Percentiles rank a stretch among this genome's conserved stretches.
phyloP scores from a whole-genome alignment of 164 flowering plant genomes.

The Hamamelis virginiana region DNA sequence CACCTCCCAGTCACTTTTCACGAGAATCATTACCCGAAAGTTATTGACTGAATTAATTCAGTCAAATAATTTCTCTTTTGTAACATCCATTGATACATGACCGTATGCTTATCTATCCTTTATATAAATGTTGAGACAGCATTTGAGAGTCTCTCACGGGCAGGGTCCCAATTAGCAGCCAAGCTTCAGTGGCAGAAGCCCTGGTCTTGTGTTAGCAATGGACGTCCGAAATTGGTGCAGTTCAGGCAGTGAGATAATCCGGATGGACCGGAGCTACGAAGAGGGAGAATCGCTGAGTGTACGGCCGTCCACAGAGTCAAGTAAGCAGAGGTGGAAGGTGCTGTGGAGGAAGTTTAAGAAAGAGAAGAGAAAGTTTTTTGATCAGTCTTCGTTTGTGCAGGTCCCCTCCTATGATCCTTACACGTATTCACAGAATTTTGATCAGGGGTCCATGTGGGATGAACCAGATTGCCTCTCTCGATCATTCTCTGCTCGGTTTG shows the following conservation, averaged over 20 bases:
- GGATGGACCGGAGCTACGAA: conserved; percentile 10
- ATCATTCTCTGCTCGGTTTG: conserved; percentile 68
- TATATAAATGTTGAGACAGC: too few species aligned
- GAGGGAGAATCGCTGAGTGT: not conserved
- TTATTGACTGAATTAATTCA: too few species aligned
- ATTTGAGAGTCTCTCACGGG: too few species aligned
- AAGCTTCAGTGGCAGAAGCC: too few species aligned
- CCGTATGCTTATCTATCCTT: too few species aligned
- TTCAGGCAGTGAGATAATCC: conserved; percentile 19
- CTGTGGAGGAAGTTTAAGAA: conserved; percentile 51
- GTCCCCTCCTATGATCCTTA: conserved; percentile 51
- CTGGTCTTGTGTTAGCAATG: conserved; percentile 7
- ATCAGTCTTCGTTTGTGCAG: conserved; percentile 14
- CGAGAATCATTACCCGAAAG: too few species aligned
- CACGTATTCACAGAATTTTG: conserved; percentile 65
- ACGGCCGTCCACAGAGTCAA: conserved; percentile 1
- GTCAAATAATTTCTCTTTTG: too few species aligned
- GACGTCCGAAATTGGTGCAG: conserved; percentile 15
- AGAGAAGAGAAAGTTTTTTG: conserved; percentile 35
- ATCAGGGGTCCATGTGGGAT: conserved; percentile 49
- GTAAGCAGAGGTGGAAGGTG: conserved; percentile 37
- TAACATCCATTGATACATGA: too few species aligned
- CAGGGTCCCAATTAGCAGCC: too few species aligned
- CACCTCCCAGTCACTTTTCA: too few species aligned
- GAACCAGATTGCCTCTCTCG: conserved; percentile 58